Base-by-base conservation (phyloP, 371 early-diverging fungal genomes). In the Choanephora cucurbitarum region DNA sequence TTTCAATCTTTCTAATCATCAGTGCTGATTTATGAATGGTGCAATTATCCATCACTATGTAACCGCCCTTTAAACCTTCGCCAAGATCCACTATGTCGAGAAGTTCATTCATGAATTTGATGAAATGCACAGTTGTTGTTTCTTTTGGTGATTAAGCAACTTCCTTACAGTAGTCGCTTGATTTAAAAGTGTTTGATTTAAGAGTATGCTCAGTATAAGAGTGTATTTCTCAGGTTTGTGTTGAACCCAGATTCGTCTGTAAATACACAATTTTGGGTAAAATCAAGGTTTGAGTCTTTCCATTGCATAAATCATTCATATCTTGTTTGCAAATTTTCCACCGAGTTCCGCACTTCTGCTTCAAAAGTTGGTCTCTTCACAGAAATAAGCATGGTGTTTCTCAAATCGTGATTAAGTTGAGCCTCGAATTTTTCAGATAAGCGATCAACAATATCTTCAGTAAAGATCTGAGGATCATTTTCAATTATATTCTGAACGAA, bases 381-480 rank as follows among this genome's bases (percentile, higher is more conserved):
- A 54, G 45, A 45, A 40, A 40, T 54, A 22, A 45, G 46, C 40
- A 47, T 55, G 22, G 56, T 55, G 14, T 55, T 55, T 15, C 22
- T 32, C 46, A 55, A 55, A 55, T 55, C 22, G 24, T 46, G 45
- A 15, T 47, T 55, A 3, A 46, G 14, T 46, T 37, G 40, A 40
- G 34, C 55, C 46, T 55, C 55, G 32, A 52, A 52, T 52, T 28
- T 41, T 17, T 52, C 43, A 52, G 52, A 42, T 31, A 52, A 42
- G 18, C 24, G 41, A 42, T 42, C 24, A 28, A 42, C 42, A n/a
- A 42, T 54, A 22, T 46, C 24, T 33, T 57, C 58, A 18, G 34
- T 32, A 57, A 50, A 44, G 34, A 50, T 34, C 50, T 50, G 58
- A 57, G 58, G 49, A 28, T 54, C 55, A 19, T 54, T 34, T n/a